Percentiles rank a stretch among this genome's conserved stretches.
These are phyloP conservation scores for Gastrodia elata DNA, from an alignment of 106 monocot genomes.

Conservation along the genomic window DNA sequence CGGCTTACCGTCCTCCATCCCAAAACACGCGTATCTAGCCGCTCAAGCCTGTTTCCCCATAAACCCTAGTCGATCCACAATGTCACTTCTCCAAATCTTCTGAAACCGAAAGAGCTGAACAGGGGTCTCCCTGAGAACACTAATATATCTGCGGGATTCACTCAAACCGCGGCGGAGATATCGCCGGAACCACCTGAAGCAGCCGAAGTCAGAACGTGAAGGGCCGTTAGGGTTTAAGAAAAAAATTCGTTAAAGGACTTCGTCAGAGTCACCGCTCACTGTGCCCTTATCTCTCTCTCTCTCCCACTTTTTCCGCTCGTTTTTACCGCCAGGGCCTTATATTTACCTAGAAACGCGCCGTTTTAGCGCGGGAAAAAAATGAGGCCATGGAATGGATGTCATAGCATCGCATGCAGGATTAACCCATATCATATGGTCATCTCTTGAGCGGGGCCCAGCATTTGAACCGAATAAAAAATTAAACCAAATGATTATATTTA, in stretches of 20 bases:
- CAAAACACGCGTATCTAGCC: neutral
- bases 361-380: neutral
- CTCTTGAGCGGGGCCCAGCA: no score
- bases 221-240: neutral
- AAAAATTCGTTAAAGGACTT: neutral
- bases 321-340: neutral
- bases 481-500: no score
- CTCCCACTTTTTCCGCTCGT: neutral
- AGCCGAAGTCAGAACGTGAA: neutral
- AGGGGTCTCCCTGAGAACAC: neutral
- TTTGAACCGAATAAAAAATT: no score
- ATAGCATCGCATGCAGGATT: neutral
- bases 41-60: constrained; percentile 4
- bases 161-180: neutral
- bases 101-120: neutral
- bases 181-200: neutral
- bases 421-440: neutral
- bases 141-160: neutral
- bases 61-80: constrained; percentile 16
- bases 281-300: neutral
- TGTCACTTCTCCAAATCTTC: neutral
- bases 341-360: neutral
- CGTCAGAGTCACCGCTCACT: neutral
- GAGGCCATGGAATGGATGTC: constrained; percentile 4
- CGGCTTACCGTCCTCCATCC: constrained; percentile 28